A percentile compares a stretch with the other conserved stretches of the same genome.
Evolutionary conservation across 2,329 filamentous ascomycete species (phyloP).

Genomic region (Apiospora marii): DNA sequence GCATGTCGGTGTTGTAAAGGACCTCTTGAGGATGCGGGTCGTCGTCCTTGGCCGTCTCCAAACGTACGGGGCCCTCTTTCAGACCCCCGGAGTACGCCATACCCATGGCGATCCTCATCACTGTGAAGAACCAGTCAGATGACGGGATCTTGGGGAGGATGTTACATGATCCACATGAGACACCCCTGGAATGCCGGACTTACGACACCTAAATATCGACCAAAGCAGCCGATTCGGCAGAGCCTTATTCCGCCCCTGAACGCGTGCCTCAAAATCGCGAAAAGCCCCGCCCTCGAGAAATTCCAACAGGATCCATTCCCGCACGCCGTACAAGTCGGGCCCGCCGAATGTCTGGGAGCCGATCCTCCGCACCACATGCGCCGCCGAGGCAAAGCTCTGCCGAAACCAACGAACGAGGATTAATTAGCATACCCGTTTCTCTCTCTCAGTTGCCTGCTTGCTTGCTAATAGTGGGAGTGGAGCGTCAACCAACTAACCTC

Average conservation of each 20-base stretch:
- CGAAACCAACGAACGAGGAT: too few species aligned
- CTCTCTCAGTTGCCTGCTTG: background rate
- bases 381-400: background rate
- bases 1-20: background rate
- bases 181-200: background rate
- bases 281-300: background rate
- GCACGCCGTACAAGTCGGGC: background rate
- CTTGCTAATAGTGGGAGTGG: too few species aligned
- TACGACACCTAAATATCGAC: background rate
- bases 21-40: background rate
- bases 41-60: background rate
- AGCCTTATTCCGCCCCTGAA: background rate
- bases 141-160: background rate
- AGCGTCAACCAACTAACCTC: background rate
- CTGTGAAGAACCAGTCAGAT: background rate
- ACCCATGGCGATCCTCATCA: background rate
- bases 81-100: background rate
- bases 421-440: background rate
- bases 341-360: background rate
- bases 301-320: background rate
- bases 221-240: constrained; percentile 5
- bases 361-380: background rate
- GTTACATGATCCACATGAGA: background rate
- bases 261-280: background rate
- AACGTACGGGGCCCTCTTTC: background rate